Base-by-base conservation (phyloP, 768 basidiomycete genomes). In the Antrodiella citrinella region DNA sequence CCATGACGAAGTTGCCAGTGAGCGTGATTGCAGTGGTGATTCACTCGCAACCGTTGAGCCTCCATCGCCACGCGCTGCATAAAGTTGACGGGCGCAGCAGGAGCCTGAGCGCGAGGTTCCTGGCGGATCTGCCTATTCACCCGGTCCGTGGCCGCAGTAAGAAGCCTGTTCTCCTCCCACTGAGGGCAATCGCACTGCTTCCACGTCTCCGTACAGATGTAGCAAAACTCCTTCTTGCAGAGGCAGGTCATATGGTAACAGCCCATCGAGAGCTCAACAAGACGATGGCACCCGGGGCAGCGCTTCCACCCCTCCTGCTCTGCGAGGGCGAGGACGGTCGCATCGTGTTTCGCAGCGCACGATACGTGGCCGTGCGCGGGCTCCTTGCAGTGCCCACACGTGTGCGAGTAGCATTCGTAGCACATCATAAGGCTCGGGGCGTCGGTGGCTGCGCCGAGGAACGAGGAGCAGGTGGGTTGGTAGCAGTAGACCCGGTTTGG, bases 181-280 rank as follows among this genome's bases (percentile, higher is more conserved):
- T 81, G 80, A 0, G 67, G 67, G 52, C 85, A 87, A 0, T 1
- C 3, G 50, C 85, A 89, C 0, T 64, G 71, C 64, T 80, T 84
- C 84, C 84, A 87, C 9, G 52, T 67, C 23, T 60, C 72, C 0
- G 77, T 77, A 58, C 86, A 87, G 7, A 80, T 45, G 58, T 86
- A 71, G 54, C 72, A 72, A 53, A 73, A 73, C 50, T 72, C 62
- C 21, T 65, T 65, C 13, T 66, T 63, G 58, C 70, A 72, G 38
- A 64, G 54, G 56, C 70, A 73, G 2, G 65, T 69, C 59, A 72
- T 70, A 52, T 73, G 70, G 57, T 69, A 69, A 52, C 70, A 72
- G 0, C 70, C 72, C 35, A 54, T 23, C 1, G 55, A 39, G 18
- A 67, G 57, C 51, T 67, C 66, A 47, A 67, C 63, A 30, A 67